phyloP scores from a whole-genome alignment of 306 rosid genomes.

The Citrullus amarus region DNA sequence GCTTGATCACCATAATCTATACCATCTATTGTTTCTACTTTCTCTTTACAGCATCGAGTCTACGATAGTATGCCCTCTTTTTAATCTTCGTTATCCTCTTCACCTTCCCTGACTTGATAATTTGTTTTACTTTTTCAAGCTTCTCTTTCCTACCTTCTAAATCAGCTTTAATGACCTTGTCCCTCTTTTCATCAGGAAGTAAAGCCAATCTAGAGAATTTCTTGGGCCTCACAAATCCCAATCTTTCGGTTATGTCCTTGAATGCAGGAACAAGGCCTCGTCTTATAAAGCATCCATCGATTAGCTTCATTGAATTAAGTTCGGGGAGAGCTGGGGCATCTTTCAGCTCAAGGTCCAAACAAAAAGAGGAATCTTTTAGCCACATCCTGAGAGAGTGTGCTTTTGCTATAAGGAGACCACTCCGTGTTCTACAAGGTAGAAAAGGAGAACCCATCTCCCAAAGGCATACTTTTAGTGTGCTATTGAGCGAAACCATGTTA shows the following conservation, averaged over 20 bases:
- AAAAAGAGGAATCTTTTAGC: conserved; percentile 90
- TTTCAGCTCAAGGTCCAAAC: conserved; percentile 87
- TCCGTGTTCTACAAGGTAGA: conserved; percentile 71
- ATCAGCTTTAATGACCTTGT: conserved; percentile 52
- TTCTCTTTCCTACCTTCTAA: conserved; percentile 63
- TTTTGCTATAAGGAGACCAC: conserved; percentile 80
- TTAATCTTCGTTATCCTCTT: conserved; percentile 32
- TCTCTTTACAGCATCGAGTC: neutral
- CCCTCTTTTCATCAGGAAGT: conserved; percentile 70
- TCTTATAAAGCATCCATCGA: conserved; percentile 75
- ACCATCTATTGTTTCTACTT: neutral
- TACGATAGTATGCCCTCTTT: conserved; percentile 34
- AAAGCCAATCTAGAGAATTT: conserved; percentile 80
- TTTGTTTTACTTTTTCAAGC: conserved; percentile 55
- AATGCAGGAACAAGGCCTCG: conserved; percentile 88
- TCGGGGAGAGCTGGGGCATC: conserved; percentile 53
- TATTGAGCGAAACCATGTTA: conserved; percentile 74
- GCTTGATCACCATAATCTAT: neutral
- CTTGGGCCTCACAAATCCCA: conserved; percentile 76
- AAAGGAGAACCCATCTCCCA: conserved; percentile 99
- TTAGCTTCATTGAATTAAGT: conserved; percentile 61
- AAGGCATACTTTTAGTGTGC: conserved; percentile 71
- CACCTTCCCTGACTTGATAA: conserved; percentile 19
- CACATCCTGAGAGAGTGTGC: conserved; percentile 96
- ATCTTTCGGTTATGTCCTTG: conserved; percentile 59